Percentiles rank a stretch among this genome's conserved stretches.
These are phyloP conservation scores for Phialophora verrucosa DNA, from an alignment of 2,329 filamentous ascomycete genomes.

Conservation along the genomic window DNA sequence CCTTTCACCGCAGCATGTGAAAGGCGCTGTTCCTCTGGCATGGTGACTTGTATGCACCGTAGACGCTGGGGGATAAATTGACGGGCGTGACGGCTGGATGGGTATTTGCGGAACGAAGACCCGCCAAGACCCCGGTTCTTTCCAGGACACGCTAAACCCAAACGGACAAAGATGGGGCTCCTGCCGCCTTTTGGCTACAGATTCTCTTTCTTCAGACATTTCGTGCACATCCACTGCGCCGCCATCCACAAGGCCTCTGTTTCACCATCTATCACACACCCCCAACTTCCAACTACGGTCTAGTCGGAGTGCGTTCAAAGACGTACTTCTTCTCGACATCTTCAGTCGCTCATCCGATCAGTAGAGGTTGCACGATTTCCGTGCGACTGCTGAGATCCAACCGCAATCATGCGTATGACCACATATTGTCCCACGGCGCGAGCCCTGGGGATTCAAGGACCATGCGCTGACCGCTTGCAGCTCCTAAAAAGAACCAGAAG, in stretches of 20 bases:
- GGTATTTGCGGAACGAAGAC: constrained; percentile 6
- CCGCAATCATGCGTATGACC: constrained; percentile 38
- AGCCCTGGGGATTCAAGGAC: neutral
- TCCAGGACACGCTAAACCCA: constrained; percentile 12
- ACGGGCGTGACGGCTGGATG: neutral
- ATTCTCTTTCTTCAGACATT: constrained; percentile 10
- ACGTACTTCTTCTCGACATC: constrained; percentile 14
- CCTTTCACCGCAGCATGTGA: neutral
- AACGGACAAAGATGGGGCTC: constrained; percentile 11
- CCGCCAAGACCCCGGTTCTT: constrained; percentile 19
- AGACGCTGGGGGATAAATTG: neutral
- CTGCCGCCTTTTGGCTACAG: constrained; percentile 1
- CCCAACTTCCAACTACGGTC: constrained; percentile 3
- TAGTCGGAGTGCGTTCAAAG: constrained; percentile 10
- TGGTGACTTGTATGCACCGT: neutral
- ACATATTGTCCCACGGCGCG: constrained; percentile 14
- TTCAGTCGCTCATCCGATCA: constrained; percentile 7
- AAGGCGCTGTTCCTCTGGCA: neutral
- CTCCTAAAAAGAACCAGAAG: constrained; percentile 95
- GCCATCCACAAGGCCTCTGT: constrained; percentile 9
- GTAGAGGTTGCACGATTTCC: constrained; percentile 23
- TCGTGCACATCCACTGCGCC: constrained; percentile 16
- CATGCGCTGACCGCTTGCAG: constrained; percentile 53
- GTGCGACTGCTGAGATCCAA: constrained; percentile 30
- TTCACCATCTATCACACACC: constrained; percentile 6